Evolutionary conservation across 2,329 filamentous ascomycete species (phyloP).

Genomic region (Monilinia laxa): DNA sequence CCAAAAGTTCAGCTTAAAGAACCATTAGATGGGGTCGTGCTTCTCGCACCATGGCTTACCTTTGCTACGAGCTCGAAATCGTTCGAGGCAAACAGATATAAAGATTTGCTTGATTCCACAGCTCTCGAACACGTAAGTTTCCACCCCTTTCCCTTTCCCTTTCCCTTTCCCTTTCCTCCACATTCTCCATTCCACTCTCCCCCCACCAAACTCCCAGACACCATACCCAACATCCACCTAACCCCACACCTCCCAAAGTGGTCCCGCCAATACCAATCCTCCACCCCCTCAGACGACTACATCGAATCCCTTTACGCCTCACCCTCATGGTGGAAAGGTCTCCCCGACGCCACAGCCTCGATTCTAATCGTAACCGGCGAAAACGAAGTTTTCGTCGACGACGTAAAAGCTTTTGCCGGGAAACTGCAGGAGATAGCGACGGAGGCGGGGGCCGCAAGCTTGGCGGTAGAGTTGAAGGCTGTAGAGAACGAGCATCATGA

Average conservation of each 20-base stretch:
- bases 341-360: constrained; percentile 45
- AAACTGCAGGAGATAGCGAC: constrained; percentile 44
- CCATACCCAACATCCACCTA: constrained; percentile 44
- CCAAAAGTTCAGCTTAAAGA: constrained; percentile 44
- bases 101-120: constrained; percentile 49
- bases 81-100: constrained; percentile 48
- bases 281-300: constrained; percentile 48
- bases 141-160: too few species aligned
- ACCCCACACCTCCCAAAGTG: constrained; percentile 41
- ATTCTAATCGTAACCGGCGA: constrained; percentile 55
- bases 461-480: constrained; percentile 8
- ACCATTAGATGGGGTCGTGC: constrained; percentile 50
- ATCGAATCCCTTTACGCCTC: constrained; percentile 52
- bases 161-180: too few species aligned
- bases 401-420: constrained; percentile 51
- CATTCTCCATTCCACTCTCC: constrained; percentile 28
- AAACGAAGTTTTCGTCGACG: constrained; percentile 56
- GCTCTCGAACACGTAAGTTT: constrained; percentile 27
- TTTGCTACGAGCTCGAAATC: constrained; percentile 49
- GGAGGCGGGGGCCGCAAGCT: constrained; percentile 23
- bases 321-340: constrained; percentile 52
- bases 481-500: constrained; percentile 36
- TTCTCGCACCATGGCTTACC: constrained; percentile 59
- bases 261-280: constrained; percentile 41
- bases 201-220: constrained; percentile 29